These are phyloP conservation scores for Umbelopsis ramanniana DNA, from an alignment of 192 early-diverging fungal species.

Conservation along the genomic window DNA sequence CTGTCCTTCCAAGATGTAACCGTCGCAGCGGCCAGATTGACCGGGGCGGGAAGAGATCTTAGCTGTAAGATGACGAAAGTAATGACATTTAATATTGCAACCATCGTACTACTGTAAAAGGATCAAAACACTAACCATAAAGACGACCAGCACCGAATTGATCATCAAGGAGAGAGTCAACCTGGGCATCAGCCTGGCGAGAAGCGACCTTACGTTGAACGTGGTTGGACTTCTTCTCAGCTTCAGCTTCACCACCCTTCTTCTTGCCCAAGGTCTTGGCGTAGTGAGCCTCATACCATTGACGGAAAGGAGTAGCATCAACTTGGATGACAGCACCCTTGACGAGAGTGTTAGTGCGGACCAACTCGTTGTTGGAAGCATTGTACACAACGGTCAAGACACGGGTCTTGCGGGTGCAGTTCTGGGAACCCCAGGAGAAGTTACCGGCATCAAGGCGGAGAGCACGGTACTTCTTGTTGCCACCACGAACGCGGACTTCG, in stretches of 20 bases:
- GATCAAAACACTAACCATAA: conserved; percentile 43
- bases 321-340: conserved; percentile 98
- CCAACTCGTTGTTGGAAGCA: conserved; percentile 99
- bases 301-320: conserved; percentile 98
- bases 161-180: conserved; percentile 87
- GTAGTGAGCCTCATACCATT: conserved; percentile 99
- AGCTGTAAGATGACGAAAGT: conserved; percentile 47
- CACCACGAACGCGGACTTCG: conserved; percentile 95
- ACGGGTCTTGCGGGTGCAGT: conserved; percentile 95
- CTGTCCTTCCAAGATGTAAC: conserved; percentile 99
- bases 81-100: neutral
- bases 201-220: conserved; percentile 85
- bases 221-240: conserved; percentile 90
- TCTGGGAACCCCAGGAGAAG: conserved; percentile 98
- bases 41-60: conserved; percentile 95
- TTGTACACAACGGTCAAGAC: conserved; percentile 97
- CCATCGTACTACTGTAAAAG: neutral
- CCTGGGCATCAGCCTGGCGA: conserved; percentile 82
- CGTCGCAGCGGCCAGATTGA: conserved; percentile 96
- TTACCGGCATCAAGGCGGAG: conserved; percentile 96
- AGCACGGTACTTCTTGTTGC: conserved; percentile 98
- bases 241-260: conserved; percentile 70
- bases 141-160: conserved; percentile 95
- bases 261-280: conserved; percentile 87
- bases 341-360: conserved; percentile 99